phyloP scores from a whole-genome alignment of 805 yeast genomes.

The Ogataea nitratoaversa region DNA sequence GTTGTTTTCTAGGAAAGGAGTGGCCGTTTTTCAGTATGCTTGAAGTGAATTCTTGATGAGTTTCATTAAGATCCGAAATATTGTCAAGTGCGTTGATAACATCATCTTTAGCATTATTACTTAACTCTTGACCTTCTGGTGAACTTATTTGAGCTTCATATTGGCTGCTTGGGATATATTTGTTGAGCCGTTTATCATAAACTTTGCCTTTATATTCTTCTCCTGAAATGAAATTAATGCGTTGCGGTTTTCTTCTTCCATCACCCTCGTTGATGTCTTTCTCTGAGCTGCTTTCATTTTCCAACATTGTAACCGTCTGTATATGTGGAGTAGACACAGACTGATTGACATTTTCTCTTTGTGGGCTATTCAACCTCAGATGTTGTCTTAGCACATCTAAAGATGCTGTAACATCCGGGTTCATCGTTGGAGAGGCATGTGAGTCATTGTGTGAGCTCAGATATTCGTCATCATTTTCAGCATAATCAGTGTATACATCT shows the following conservation, averaged over 20 bases:
- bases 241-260: conserved; percentile 12
- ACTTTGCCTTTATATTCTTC: conserved; percentile 29
- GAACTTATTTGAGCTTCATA: conserved; percentile 7
- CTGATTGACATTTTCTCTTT: conserved; percentile 6
- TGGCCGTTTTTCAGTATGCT: background rate
- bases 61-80: conserved; percentile 18
- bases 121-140: too few species aligned
- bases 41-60: background rate
- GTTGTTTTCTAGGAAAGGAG: background rate
- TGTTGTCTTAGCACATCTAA: conserved; percentile 16
- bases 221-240: conserved; percentile 30
- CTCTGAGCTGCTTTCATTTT: conserved; percentile 3
- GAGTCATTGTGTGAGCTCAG: conserved; percentile 8
- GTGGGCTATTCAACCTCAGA: conserved; percentile 11
- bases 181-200: conserved; percentile 24
- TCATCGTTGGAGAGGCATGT: conserved; percentile 10
- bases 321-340: conserved; percentile 18
- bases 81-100: conserved; percentile 17
- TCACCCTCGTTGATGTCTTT: background rate
- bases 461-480: background rate
- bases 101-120: conserved; percentile 5
- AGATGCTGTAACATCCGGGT: conserved; percentile 18
- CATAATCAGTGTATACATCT: background rate
- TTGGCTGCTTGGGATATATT: conserved; percentile 22
- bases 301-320: background rate